phyloP scores from a whole-genome alignment of 2,329 filamentous ascomycete species.

The Tolypocladium tundrense region DNA sequence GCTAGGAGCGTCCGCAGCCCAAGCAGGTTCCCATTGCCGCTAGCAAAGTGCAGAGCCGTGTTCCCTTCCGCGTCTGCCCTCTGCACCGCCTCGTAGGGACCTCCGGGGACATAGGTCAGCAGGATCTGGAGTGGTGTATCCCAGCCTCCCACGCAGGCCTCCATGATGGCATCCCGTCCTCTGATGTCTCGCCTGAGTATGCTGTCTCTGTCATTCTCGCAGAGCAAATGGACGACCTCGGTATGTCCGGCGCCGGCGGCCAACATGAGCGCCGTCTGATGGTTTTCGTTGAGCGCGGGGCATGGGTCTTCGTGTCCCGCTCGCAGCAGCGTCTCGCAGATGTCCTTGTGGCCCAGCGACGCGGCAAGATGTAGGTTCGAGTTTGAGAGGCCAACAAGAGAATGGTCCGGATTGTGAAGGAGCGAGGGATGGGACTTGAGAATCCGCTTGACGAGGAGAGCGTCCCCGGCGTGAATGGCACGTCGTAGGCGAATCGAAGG shows the following conservation, averaged over 20 bases:
- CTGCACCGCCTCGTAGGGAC: conserved; percentile 41
- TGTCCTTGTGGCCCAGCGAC: conserved; percentile 56
- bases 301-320: conserved; percentile 64
- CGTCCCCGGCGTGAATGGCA: conserved; percentile 68
- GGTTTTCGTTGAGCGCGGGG: conserved; percentile 66
- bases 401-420: conserved; percentile 70
- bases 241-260: conserved; percentile 61
- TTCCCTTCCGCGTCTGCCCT: conserved; percentile 64
- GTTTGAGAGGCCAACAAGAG: conserved; percentile 59
- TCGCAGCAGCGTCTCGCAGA: conserved; percentile 61
- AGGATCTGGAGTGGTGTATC: conserved; percentile 57
- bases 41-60: conserved; percentile 79
- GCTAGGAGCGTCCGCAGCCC: conserved; percentile 67
- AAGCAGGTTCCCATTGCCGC: conserved; percentile 68
- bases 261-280: conserved; percentile 75
- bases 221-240: conserved; percentile 63
- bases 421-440: conserved; percentile 59
- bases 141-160: conserved; percentile 48
- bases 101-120: conserved; percentile 49
- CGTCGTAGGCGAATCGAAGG: conserved; percentile 67
- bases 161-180: conserved; percentile 65
- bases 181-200: conserved; percentile 56
- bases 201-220: conserved; percentile 49
- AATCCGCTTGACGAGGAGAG: conserved; percentile 64
- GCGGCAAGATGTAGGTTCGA: conserved; percentile 77